Base-by-base conservation (phyloP, 257 asterid genomes). In the Lycium ferocissimum region DNA sequence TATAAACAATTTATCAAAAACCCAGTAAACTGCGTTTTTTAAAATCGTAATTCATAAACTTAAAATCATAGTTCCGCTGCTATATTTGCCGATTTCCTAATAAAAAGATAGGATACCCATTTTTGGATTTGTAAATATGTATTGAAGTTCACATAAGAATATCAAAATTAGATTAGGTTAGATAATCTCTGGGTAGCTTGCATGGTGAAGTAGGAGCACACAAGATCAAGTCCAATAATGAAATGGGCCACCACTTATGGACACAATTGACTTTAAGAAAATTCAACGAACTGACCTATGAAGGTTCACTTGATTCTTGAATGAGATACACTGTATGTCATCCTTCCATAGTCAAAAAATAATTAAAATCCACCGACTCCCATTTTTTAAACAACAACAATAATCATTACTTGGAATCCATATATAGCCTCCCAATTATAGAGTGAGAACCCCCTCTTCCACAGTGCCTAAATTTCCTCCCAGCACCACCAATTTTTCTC, bases 351-450 rank as follows among this genome's bases (percentile, higher is more conserved):
- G 11, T 43, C 61, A 82, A 85, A 51, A 70, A 83, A 14, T 9
- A 72, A 43, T 43, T n/a, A 18, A 45, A 84, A 75, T 80, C 35
- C 86, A 86, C 84, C 82, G 84, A 88, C 86, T 54, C 65, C 59
- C 58, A 75, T 59, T 47, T 26, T 54, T 37, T 40, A 20, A 12
- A 9, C 4, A 26, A 66, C 9, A 67, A 45, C 40, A 17, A 26
- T 26, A 26, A 58, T 22, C 49, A 63, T n/a, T 17, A 47, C 58
- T 57, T 37, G 38, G 4, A 17, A 43, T 26, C 40, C 43, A 14
- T 61, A 51, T 37, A 65, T 81, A 38, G 15, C 88, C 85, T 85
- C 80, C 85, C 47, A 79, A 9, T 33, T 70, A 14, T 33, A 86
- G 8, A 72, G 65, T 58, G 62, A 66, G 47, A 26, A 15, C 66